These are phyloP conservation scores for Prunus kanzakura DNA, from an alignment of 306 rosid genomes.

Conservation along the genomic window DNA sequence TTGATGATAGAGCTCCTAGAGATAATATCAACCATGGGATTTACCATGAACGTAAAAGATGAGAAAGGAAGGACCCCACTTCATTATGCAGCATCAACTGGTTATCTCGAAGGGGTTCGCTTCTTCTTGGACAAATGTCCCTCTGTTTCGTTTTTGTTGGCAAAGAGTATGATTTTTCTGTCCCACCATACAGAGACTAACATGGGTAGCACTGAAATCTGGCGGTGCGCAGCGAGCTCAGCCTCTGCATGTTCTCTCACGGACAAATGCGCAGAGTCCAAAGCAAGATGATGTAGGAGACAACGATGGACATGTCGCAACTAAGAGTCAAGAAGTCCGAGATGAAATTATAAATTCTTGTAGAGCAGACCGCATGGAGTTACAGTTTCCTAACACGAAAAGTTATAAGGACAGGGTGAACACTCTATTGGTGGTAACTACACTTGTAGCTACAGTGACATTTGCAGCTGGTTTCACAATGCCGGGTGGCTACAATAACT, in stretches of 20 bases:
- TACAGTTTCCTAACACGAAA: neutral
- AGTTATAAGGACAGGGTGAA: neutral
- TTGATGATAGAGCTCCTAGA: too few species aligned
- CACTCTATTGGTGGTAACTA: neutral
- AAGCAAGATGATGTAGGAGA: neutral
- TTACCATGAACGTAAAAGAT: too few species aligned
- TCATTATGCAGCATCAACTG: too few species aligned
- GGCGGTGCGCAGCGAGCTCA: conserved; percentile 17
- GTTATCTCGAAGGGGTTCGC: too few species aligned
- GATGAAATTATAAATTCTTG: too few species aligned
- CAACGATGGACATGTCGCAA: neutral
- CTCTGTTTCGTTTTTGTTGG: too few species aligned
- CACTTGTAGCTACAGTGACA: neutral
- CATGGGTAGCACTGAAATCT: conserved; percentile 6
- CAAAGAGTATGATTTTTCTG: too few species aligned
- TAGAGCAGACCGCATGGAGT: neutral
- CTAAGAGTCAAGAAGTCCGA: too few species aligned
- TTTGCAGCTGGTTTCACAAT: neutral
- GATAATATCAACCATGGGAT: too few species aligned
- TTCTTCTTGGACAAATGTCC: too few species aligned
- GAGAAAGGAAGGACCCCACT: too few species aligned
- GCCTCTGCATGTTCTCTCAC: neutral
- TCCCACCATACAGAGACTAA: neutral
- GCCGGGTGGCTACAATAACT: neutral
- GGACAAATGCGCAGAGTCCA: too few species aligned